Percentiles rank a stretch among this genome's conserved stretches.
Evolutionary conservation across 179 eudicot genomes (phyloP).

Genomic region (Silene noctiflora): DNA sequence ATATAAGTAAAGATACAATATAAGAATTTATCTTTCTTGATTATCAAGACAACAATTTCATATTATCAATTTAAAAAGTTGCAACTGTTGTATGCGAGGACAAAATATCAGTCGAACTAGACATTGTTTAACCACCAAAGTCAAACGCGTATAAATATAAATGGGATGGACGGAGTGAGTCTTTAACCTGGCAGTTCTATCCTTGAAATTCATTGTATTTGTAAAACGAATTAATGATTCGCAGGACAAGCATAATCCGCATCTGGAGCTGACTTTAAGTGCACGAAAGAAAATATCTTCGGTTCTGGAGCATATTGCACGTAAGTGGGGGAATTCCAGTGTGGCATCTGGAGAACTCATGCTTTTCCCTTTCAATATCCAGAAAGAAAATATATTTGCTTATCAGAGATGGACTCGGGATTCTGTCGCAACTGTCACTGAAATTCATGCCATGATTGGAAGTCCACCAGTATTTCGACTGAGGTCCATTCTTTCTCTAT

Average conservation of each 20-base stretch:
- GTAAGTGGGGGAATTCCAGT: constrained; percentile 85
- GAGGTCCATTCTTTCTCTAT: constrained; percentile 46
- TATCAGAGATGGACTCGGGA: constrained; percentile 74
- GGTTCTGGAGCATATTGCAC: constrained; percentile 80
- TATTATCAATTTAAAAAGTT: too few relatives aligned
- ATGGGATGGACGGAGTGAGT: background rate
- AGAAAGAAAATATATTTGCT: constrained; percentile 50
- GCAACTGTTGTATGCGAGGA: background rate
- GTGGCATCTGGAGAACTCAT: constrained; percentile 69
- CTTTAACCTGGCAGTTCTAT: constrained; percentile 7
- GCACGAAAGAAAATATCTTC: constrained; percentile 87
- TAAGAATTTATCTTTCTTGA: too few relatives aligned
- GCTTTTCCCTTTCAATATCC: constrained; percentile 65
- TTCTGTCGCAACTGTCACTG: constrained; percentile 73
- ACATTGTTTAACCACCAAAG: background rate
- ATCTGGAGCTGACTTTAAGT: constrained; percentile 88
- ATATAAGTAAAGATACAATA: background rate
- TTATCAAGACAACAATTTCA: background rate
- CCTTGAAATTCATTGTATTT: background rate
- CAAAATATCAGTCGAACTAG: background rate
- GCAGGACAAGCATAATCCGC: constrained; percentile 93
- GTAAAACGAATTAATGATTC: background rate
- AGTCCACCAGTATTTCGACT: constrained; percentile 77
- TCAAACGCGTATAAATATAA: background rate
- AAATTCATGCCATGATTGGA: constrained; percentile 68